A percentile compares a stretch with the other conserved stretches of the same genome.
phyloP scores from a whole-genome alignment of 2,329 filamentous ascomycete species.

The Amphichorda felina region DNA sequence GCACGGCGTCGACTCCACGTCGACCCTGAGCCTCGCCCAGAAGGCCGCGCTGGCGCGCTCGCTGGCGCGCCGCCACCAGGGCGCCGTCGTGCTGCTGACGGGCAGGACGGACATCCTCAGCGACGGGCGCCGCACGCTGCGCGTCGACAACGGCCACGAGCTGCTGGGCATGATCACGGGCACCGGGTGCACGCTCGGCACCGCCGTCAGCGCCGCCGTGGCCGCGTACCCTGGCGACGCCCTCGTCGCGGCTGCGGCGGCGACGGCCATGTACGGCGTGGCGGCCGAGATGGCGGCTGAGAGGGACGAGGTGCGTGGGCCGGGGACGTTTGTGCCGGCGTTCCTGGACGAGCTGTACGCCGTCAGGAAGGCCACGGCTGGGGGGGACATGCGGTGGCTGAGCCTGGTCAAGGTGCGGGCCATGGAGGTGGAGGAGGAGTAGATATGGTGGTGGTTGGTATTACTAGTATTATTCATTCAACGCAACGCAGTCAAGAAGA shows the following conservation, averaged over 20 bases:
- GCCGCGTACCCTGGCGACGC: slow-evolving; percentile 51
- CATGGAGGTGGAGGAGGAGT: slow-evolving; percentile 13
- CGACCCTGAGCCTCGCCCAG: slow-evolving; percentile 34
- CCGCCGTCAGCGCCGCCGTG: slow-evolving; percentile 64
- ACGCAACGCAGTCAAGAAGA: not conserved
- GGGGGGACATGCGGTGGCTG: slow-evolving; percentile 39
- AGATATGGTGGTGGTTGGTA: not conserved
- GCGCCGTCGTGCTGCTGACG: slow-evolving; percentile 71
- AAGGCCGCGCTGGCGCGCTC: slow-evolving; percentile 51
- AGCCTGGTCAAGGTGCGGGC: slow-evolving; percentile 34
- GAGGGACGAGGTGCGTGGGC: slow-evolving; percentile 55
- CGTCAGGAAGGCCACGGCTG: slow-evolving; percentile 33
- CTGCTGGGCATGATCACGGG: slow-evolving; percentile 62
- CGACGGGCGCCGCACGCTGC: slow-evolving; percentile 57
- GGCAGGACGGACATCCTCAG: slow-evolving; percentile 67
- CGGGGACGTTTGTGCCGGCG: slow-evolving; percentile 75
- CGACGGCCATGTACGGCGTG: slow-evolving; percentile 63
- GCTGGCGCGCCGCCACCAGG: slow-evolving; percentile 56
- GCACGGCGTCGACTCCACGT: slow-evolving; percentile 73
- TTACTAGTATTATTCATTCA: too few relatives aligned
- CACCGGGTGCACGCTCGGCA: slow-evolving; percentile 77
- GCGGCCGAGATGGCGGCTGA: slow-evolving; percentile 60
- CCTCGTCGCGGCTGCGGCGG: slow-evolving; percentile 63
- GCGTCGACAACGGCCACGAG: slow-evolving; percentile 66
- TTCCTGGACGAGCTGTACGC: slow-evolving; percentile 63